phyloP scores from a whole-genome alignment of 2,329 filamentous ascomycete genomes.

The Penicillium freii region DNA sequence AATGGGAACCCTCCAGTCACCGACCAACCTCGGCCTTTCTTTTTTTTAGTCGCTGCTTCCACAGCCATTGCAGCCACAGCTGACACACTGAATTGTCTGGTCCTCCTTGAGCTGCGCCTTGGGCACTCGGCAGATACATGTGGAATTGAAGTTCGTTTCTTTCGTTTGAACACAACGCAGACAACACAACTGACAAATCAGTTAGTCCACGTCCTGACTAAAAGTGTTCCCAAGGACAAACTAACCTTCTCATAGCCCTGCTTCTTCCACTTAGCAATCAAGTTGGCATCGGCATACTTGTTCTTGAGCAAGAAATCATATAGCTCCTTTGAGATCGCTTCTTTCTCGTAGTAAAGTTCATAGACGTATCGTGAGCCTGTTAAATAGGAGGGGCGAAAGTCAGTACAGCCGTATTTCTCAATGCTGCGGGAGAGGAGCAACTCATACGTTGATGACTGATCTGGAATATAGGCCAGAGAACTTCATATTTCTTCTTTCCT shows the following conservation, averaged over 20 bases:
- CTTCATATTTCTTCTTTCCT: slow-evolving; percentile 83
- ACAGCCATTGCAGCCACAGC: slow-evolving; percentile 89
- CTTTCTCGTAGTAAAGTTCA: slow-evolving; percentile 96
- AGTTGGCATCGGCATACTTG: slow-evolving; percentile 85
- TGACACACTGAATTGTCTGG: slow-evolving; percentile 88
- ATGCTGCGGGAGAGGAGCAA: background rate
- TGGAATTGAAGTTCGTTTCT: slow-evolving; percentile 98
- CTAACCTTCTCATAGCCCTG: slow-evolving; percentile 93
- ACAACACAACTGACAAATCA: slow-evolving; percentile 72
- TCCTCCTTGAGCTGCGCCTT: slow-evolving; percentile 87
- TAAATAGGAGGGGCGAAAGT: background rate
- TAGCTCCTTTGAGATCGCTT: slow-evolving; percentile 85
- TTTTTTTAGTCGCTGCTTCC: slow-evolving; percentile 69
- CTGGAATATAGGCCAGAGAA: slow-evolving; percentile 95
- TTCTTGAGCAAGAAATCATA: slow-evolving; percentile 99
- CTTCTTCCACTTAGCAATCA: slow-evolving; percentile 99
- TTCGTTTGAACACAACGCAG: slow-evolving; percentile 98
- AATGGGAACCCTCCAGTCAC: background rate
- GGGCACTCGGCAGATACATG: slow-evolving; percentile 94
- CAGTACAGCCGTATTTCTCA: background rate
- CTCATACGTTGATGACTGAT: slow-evolving; percentile 82
- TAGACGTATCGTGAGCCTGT: slow-evolving; percentile 81
- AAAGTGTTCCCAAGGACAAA: background rate
- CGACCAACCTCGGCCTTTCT: background rate
- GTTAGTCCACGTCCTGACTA: background rate